Evolutionary conservation across 306 rosid genomes (phyloP), one percentile per base, ranked within the genome.

Genomic region (Sindora glabra): DNA sequence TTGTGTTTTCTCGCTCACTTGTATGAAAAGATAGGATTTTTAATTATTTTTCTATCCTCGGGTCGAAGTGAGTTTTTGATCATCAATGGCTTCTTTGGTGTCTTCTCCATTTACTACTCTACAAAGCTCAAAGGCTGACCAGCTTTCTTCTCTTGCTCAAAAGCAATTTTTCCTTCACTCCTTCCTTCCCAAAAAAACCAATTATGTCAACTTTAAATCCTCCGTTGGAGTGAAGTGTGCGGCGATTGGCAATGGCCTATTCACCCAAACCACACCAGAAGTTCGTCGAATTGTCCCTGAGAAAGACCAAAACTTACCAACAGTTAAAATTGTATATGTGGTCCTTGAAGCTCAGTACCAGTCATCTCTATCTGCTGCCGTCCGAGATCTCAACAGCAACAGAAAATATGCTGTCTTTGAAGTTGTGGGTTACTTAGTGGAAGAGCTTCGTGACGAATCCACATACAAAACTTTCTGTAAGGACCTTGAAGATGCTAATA

Each of bases 301-400:
- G 16, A 84, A 89, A 8, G 65, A 62, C 15, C 76, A 33, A 2
- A 80, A 69, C 55, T 74, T 94, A 15, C 99, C 99, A 8, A 73
- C 76, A 0, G 97, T 94, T 11, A 94, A 89, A 69, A 46, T 94
- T 15, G 95, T 89, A 5, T 94, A 94, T 33, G 99, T 94, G 1
- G 99, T 94, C 3, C 79, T 94, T 25, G 99, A 94, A 48, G 99
- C 99, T 47, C 99, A 94, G 81, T 94, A 94, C 72, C 99, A 94
- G 24, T 94, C 99, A 17, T 77, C 99, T 3, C 80, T 94, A 16
- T 72, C 94, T 0, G 86, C 94, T 3, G 99, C 99, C 4, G 99
- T 94, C 1, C 69, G 75, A 52, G 61, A 86, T 26, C 85, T 94
- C 42, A 94, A 94, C 76, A 62, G 42, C 5, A 65, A 39, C 41